Percentiles rank a stretch among this genome's conserved stretches.
Evolutionary conservation across 164 flowering plant species (phyloP).

Genomic region (Saururus chinensis): DNA sequence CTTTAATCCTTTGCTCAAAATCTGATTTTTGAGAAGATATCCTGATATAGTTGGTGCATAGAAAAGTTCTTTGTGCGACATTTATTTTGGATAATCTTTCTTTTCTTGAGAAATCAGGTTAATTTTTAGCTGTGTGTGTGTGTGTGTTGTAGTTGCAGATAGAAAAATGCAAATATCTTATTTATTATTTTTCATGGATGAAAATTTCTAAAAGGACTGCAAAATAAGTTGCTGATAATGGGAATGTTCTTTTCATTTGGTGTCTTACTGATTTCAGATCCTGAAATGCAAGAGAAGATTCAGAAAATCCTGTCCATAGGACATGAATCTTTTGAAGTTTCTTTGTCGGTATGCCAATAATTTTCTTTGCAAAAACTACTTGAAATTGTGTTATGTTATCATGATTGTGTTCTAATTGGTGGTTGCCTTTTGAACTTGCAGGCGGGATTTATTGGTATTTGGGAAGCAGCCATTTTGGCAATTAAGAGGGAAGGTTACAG

Average conservation of each 20-base stretch:
- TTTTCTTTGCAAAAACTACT: not conserved
- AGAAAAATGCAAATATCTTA: no score
- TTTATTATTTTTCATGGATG: no score
- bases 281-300: constrained; percentile 63
- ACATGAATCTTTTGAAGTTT: constrained; percentile 63
- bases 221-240: no score
- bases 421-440: constrained; percentile 15
- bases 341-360: constrained; percentile 46
- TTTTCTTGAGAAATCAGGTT: no score
- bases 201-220: no score
- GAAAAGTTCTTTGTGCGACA: no score
- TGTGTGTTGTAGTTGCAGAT: no score
- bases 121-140: no score
- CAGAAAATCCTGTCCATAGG: constrained; percentile 49
- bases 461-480: constrained; percentile 79
- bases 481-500: constrained; percentile 80
- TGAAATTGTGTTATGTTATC: not conserved
- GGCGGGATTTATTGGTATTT: constrained; percentile 63
- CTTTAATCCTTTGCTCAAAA: no score
- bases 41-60: no score
- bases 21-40: no score
- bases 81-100: no score
- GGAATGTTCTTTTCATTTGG: not conserved
- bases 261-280: constrained; percentile 36
- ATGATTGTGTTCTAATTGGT: not conserved